Evolutionary conservation across 768 basidiomycete genomes (phyloP), one percentile per base, ranked within the genome.

Genomic region (Collybiopsis confluens): DNA sequence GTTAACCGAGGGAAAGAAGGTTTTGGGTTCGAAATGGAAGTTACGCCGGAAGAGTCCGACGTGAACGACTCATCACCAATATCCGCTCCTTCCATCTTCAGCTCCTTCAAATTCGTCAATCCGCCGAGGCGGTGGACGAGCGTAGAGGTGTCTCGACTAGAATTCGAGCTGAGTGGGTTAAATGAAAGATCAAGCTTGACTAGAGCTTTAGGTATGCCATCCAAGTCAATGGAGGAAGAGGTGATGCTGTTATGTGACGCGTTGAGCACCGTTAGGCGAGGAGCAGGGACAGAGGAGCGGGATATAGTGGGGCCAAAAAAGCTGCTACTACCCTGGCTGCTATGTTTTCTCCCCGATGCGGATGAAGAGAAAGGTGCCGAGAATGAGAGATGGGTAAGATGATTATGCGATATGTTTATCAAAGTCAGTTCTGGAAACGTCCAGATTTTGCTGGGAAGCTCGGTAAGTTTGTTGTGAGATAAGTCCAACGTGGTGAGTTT

Each of bases 361-460:
- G 35, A 38, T n/a, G 30, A 40, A 5, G 68, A 64, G 63, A 90
- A 88, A 0, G 85, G 81, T 18, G 76, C 72, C 54, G 75, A 76
- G 60, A 91, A 85, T 1, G 86, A 83, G 7, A 92, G 69, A 2
- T 77, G 59, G 7, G 75, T 73, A 9, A 92, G 72, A 0, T 70
- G 64, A 65, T 92, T 92, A 61, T 90, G 80, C 2, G 90, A 86
- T 13, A 92, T 56, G 57, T 91, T 88, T 46, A 92, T 73, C 24
- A 66, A 73, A 3, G 80, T 74, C 30, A 92, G 76, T 35, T 80
- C 72, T 6, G 90, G 87, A 18, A 92, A 78, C 11, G 85, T 73
- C 59, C 84, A 91, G 26, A 90, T 60, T 59, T 82, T 78, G 28
- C 69, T 60, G 1, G 90, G 90, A 10, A 92, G 73, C 4, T 77